Evolutionary conservation across 2,329 filamentous ascomycete species (phyloP).

Genomic region (Aspergillus fructus): DNA sequence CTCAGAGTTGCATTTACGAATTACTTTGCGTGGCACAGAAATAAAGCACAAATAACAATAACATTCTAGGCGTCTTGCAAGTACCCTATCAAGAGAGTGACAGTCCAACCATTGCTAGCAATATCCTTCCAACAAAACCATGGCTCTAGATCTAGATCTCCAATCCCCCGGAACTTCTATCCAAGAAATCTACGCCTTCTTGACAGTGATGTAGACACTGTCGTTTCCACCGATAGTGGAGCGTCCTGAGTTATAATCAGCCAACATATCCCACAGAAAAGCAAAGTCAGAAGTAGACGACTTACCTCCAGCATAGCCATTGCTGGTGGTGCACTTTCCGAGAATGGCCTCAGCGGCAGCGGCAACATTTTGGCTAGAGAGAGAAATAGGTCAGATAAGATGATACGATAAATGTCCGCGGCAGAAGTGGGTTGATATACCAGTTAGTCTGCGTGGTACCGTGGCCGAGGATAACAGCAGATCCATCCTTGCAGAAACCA

Average conservation of each 20-base stretch:
- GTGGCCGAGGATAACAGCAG: conserved; percentile 2
- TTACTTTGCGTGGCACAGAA: too few species aligned
- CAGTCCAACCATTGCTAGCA: conserved; percentile 2
- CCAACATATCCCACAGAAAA: background rate
- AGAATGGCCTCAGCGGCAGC: conserved; percentile 6
- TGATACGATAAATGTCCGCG: background rate
- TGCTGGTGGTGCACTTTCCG: conserved; percentile 5
- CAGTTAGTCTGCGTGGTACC: background rate
- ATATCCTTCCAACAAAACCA: background rate
- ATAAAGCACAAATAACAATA: background rate
- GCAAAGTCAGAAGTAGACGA: too few species aligned
- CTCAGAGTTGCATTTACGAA: too few species aligned
- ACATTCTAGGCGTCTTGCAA: conserved; percentile 3
- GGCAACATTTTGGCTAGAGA: conserved; percentile 8
- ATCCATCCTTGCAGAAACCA: conserved; percentile 1
- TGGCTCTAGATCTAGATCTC: background rate
- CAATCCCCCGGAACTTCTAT: background rate
- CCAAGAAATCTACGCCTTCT: too few species aligned
- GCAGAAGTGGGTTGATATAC: background rate
- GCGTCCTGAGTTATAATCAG: background rate
- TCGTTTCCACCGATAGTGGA: conserved; percentile 3
- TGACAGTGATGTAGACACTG: conserved; percentile 3
- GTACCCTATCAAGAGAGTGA: conserved; percentile 5
- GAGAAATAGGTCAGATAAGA: too few species aligned
- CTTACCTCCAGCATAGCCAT: conserved; percentile 2